Conservation (phyloP, 768 basidiomycete species). For the Epithele typhae region DNA sequence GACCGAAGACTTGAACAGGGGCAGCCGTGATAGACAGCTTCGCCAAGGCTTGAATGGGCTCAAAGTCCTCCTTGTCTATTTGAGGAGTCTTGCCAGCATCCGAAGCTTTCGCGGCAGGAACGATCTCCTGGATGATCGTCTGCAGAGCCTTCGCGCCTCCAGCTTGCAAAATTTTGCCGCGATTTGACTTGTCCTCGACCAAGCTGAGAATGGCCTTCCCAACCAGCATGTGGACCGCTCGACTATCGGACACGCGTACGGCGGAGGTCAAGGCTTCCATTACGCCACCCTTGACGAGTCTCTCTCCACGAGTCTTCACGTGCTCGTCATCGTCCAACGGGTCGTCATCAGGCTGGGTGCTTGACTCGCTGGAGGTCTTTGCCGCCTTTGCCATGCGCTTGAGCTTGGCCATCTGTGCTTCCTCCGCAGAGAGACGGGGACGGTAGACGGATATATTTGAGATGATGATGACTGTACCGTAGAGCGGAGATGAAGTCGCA, state of each 20-base stretch:
- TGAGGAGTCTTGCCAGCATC: constrained; percentile 20
- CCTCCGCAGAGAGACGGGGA: constrained; percentile 72
- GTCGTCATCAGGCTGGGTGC: constrained; percentile 5
- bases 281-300: constrained; percentile 57
- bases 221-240: constrained; percentile 50
- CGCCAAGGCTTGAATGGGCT: constrained; percentile 82
- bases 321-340: constrained; percentile 59
- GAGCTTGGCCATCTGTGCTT: constrained; percentile 77
- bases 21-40: constrained; percentile 92
- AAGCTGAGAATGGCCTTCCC: constrained; percentile 67
- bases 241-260: constrained; percentile 56
- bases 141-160: constrained; percentile 71
- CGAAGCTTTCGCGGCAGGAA: constrained; percentile 30
- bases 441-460: constrained; percentile 70
- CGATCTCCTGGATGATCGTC: constrained; percentile 48
- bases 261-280: constrained; percentile 58
- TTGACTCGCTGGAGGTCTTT: constrained; percentile 15
- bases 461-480: constrained; percentile 74
- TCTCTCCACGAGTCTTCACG: constrained; percentile 58
- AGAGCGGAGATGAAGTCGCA: constrained; percentile 54
- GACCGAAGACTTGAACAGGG: constrained; percentile 88
- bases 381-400: constrained; percentile 64
- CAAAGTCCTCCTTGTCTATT: constrained; percentile 44
- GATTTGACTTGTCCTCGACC: constrained; percentile 70
- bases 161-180: constrained; percentile 71